Conservation (phyloP, 495 filamentous ascomycete genomes). For the Aspergillus taichungensis region DNA sequence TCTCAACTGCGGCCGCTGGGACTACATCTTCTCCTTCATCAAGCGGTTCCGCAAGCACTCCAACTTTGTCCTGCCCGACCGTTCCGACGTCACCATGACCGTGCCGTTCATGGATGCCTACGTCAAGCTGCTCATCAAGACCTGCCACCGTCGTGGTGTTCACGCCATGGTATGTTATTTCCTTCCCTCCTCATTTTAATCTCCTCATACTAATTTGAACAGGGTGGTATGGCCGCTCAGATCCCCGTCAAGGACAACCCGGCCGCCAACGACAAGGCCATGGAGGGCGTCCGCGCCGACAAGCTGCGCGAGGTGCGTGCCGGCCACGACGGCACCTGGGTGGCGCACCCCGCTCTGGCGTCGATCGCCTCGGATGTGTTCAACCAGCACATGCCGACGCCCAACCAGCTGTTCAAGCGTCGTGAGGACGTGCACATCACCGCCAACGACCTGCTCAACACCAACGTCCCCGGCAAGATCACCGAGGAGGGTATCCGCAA, state of each 20-base stretch:
- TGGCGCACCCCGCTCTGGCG: slow-evolving; percentile 91
- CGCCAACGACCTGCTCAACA: slow-evolving; percentile 90
- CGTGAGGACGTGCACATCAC: slow-evolving; percentile 84
- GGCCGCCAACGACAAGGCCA: slow-evolving; percentile 32
- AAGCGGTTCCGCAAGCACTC: slow-evolving; percentile 98
- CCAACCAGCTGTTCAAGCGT: slow-evolving; percentile 89
- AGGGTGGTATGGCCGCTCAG: slow-evolving; percentile 96
- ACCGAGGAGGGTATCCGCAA: slow-evolving; percentile 96
- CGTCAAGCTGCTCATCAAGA: slow-evolving; percentile 92
- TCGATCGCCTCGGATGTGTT: slow-evolving; percentile 86
- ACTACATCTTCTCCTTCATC: slow-evolving; percentile 99
- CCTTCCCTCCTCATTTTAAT: neutral
- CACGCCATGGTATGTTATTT: slow-evolving; percentile 68
- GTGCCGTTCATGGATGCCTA: slow-evolving; percentile 99
- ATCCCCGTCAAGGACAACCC: slow-evolving; percentile 88
- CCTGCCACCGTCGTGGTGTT: slow-evolving; percentile 88
- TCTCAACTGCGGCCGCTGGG: slow-evolving; percentile 97
- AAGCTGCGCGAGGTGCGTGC: slow-evolving; percentile 95
- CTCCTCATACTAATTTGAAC: slow-evolving; percentile 6
- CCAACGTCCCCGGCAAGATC: slow-evolving; percentile 90
- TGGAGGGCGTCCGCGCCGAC: slow-evolving; percentile 87
- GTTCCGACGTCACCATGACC: slow-evolving; percentile 90
- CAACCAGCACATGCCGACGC: slow-evolving; percentile 98
- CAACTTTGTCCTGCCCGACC: slow-evolving; percentile 88
- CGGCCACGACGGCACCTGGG: slow-evolving; percentile 95